A percentile compares a stretch with the other conserved stretches of the same genome.
Conservation (phyloP, 768 basidiomycete species). For the Crucibulum laeve region DNA sequence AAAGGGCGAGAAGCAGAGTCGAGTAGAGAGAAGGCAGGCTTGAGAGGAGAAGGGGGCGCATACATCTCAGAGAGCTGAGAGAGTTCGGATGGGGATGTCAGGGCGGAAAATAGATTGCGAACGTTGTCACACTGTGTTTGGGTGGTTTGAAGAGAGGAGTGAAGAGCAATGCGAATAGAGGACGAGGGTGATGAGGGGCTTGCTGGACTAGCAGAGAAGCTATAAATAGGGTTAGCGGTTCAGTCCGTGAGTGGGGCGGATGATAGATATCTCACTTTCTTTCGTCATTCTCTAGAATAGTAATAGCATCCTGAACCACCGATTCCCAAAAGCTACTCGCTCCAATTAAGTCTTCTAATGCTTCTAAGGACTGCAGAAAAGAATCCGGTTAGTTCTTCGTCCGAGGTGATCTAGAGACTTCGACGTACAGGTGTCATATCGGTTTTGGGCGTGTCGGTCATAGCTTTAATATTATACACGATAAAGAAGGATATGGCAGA, state of each 20-base stretch:
- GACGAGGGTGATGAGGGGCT: conserved; percentile 48
- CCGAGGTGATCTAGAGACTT: not conserved
- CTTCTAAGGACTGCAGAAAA: conserved; percentile 51
- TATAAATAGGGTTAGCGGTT: conserved; percentile 5
- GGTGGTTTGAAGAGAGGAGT: conserved; percentile 70
- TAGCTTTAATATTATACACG: conserved; percentile 26
- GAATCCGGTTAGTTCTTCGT: conserved; percentile 5
- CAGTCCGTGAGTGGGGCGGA: conserved; percentile 1
- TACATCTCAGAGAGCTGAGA: conserved; percentile 86
- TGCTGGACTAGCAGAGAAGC: conserved; percentile 31
- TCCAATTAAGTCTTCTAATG: conserved; percentile 61
- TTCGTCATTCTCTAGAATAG: conserved; percentile 66
- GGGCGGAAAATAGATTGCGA: conserved; percentile 71
- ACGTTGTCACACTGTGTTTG: conserved; percentile 81
- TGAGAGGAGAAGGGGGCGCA: conserved; percentile 66
- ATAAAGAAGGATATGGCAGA: conserved; percentile 29
- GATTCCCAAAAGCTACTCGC: conserved; percentile 74
- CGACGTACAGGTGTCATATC: conserved; percentile 54
- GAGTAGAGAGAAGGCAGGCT: conserved; percentile 21
- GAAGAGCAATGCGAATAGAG: conserved; percentile 65
- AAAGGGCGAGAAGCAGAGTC: conserved; percentile 30
- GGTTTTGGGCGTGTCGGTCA: conserved; percentile 31
- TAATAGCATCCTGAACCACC: conserved; percentile 64
- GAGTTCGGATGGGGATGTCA: conserved; percentile 68
- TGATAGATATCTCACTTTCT: conserved; percentile 38